phyloP scores from a whole-genome alignment of 2,329 filamentous ascomycete genomes.

The Botrytis galanthina region DNA sequence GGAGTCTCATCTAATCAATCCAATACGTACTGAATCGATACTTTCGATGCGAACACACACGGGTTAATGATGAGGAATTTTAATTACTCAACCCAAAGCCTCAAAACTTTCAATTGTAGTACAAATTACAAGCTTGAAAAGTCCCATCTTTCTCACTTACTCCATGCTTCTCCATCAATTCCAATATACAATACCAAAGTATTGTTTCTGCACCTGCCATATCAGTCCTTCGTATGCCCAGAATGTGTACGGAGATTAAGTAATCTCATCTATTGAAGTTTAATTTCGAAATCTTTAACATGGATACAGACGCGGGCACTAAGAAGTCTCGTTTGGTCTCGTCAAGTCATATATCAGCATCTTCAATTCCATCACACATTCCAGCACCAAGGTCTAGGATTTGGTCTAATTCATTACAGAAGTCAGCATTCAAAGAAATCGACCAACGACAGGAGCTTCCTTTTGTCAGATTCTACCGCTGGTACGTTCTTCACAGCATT shows the following conservation, averaged over 20 bases:
- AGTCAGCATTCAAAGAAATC: neutral
- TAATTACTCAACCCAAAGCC: neutral
- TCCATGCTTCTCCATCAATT: neutral
- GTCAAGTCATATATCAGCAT: neutral
- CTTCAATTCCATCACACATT: neutral
- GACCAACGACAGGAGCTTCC: neutral
- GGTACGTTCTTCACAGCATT: slow-evolving; percentile 18
- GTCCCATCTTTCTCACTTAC: neutral
- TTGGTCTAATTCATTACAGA: neutral
- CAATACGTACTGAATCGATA: neutral
- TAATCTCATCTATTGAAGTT: neutral
- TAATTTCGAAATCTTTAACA: neutral
- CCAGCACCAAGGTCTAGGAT: no score
- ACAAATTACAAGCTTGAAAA: neutral
- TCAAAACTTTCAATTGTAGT: neutral
- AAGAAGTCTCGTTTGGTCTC: neutral
- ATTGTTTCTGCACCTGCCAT: neutral
- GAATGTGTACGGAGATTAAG: neutral
- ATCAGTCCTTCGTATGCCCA: neutral
- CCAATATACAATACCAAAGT: neutral
- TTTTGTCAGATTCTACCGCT: slow-evolving; percentile 12
- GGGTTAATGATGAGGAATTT: neutral
- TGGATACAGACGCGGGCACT: neutral
- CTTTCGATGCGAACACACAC: neutral
- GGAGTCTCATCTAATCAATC: neutral